Evolutionary conservation across 176 grass and related monocot species (phyloP), one percentile per base, ranked within the genome.

Genomic region (Ensete ventricosum): DNA sequence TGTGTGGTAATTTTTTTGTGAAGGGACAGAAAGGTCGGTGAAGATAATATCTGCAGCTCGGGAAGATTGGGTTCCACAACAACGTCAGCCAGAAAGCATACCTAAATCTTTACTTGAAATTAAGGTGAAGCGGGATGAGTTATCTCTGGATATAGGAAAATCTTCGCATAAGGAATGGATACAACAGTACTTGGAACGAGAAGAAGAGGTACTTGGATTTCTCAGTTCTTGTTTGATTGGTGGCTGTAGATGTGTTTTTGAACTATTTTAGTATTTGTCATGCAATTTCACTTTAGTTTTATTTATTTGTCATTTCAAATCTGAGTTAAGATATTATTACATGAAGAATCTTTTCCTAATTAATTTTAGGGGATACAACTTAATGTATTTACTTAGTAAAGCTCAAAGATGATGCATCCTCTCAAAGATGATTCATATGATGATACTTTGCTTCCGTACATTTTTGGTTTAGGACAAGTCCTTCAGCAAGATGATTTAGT

Each of bases 141-240:
- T 89, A 51, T 89, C 84, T 73, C 77, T 98, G 75, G 94, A 98
- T 80, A 74, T 85, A 27, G 90, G 90, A 64, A 84, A 75, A 50
- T 88, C 72, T 21, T 92, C 84, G 8, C 90, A 93, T 53, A 88
- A 88, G 60, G 88, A 88, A 54, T 98, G 94, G 94, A 98, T 98
- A 75, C 88, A 75, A 54, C 94, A 93, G 54, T 98, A 98, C 78
- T 88, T 98, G 94, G 94, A 98, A 78, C 86, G 85, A 14, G 83
- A 98, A 87, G 85, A 97, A 71, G 90, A 97, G 79, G 90, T 71
- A 50, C 16, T 54, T 17, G 29, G 64, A 34, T 73, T 64, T 63
- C 55, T 67, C 62, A 49, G 43, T 72, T 2, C 9, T 66, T 52
- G 51, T 64, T 60, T 74, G 51, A 54, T 54, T 26, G 13, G 4